phyloP scores from a whole-genome alignment of 768 basidiomycete species.

The Galerina sulciceps region DNA sequence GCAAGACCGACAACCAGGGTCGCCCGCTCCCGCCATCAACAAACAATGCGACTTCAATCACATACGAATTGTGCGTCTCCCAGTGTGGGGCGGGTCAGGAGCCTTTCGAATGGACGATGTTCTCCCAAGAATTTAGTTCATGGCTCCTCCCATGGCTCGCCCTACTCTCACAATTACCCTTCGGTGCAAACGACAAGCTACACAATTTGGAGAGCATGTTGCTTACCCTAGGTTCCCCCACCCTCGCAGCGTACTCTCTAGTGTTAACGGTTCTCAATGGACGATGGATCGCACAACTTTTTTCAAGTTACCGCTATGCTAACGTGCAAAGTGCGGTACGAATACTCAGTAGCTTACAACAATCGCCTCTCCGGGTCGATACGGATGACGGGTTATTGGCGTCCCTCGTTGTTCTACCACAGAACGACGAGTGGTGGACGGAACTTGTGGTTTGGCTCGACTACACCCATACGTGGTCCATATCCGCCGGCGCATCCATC shows the following conservation, averaged over 20 bases:
- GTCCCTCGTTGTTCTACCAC: conserved; percentile 44
- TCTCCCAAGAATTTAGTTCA: conserved; percentile 42
- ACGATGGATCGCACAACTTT: conserved; percentile 42
- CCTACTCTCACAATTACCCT: conserved; percentile 53
- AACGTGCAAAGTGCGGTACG: conserved; percentile 33
- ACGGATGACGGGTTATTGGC: conserved; percentile 32
- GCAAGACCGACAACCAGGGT: conserved; percentile 29
- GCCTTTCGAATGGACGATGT: conserved; percentile 34
- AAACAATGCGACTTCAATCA: conserved; percentile 29
- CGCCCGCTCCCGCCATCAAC: conserved; percentile 21
- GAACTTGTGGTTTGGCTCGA: conserved; percentile 35
- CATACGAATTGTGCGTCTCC: conserved; percentile 30
- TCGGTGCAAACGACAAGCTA: conserved; percentile 40
- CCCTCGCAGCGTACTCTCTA: conserved; percentile 49
- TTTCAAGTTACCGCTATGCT: conserved; percentile 32
- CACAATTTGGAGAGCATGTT: conserved; percentile 47
- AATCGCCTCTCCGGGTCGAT: conserved; percentile 39
- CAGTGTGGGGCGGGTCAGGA: conserved; percentile 30
- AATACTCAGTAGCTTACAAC: conserved; percentile 44
- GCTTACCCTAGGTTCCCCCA: conserved; percentile 48
- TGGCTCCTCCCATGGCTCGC: conserved; percentile 57
- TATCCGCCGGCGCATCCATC: conserved; percentile 41
- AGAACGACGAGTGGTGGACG: conserved; percentile 48
- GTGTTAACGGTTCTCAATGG: conserved; percentile 45
- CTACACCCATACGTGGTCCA: conserved; percentile 40